Base-by-base conservation (phyloP, 306 rosid species). In the Aeschynomene evenia region DNA sequence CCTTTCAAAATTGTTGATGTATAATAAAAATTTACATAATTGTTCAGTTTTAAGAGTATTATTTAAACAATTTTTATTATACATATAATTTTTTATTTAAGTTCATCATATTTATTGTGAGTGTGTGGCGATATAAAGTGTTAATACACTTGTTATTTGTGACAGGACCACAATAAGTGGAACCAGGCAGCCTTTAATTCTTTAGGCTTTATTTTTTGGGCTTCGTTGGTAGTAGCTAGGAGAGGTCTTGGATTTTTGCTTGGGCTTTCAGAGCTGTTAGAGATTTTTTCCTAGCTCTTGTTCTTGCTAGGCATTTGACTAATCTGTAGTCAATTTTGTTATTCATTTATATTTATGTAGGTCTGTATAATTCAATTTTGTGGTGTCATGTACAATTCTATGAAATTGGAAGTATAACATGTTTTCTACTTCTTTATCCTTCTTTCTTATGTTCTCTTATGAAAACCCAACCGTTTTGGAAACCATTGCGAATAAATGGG, bases 261-360 rank as follows among this genome's bases (percentile, higher is more conserved):
- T 75, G 69, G 69, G 73, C 80, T 64, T 56, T 71, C 9, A 18
- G 54, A 64, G 83, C 77, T 36, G 64, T 57, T 78, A 81, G 73
- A 79, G 68, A 55, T 49, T 23, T 33, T 33, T n/a, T n/a, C n/a
- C 37, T 9, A 33, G 37, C 9, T 7, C 6, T 33, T 9, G 2
- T 33, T 33, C 7, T 39, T 40, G 12, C 19, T 29, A 9, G 8
- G 42, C 3, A 26, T 59, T 3, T 43, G 66, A 40, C 72, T 51
- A 52, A 19, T 14, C 29, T 53, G 10, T 46, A 15, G 29, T 21
- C 18, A 42, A 7, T 13, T 42, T 42, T 42, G 18, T 42, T 18
- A 13, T 42, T 42, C 2, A 37, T 10, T 9, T 1, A 34, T 34
- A 34, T 34, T n/a, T 6, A 1, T 23, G 53, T 42, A 23, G 14